These are phyloP conservation scores for Eimeria falciformis DNA, from an alignment of 169 alveolate species.

Conservation along the genomic window DNA sequence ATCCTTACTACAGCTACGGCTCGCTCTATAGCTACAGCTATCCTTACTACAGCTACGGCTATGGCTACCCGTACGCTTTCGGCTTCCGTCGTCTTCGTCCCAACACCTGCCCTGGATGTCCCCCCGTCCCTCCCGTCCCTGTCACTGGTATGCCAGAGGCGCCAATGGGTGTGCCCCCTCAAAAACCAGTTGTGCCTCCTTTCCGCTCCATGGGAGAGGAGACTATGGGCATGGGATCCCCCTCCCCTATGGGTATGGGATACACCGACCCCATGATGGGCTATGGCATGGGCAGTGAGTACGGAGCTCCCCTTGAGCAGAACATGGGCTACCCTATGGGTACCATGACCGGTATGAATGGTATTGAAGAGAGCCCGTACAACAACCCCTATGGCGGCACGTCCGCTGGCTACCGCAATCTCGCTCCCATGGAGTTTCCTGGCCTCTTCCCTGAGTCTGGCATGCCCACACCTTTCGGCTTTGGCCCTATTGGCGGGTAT, in stretches of 20 bases:
- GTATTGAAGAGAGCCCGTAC: background rate
- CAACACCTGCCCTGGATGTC: slow-evolving; percentile 8
- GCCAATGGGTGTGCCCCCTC: background rate
- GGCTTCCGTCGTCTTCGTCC: slow-evolving; percentile 31
- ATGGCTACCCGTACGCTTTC: background rate
- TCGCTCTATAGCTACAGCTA: slow-evolving; percentile 9
- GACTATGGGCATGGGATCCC: slow-evolving; percentile 6
- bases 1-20: background rate
- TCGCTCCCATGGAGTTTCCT: slow-evolving; percentile 10
- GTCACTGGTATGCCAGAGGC: no score
- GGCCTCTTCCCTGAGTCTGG: slow-evolving; percentile 1
- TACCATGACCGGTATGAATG: background rate
- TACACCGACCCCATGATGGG: background rate
- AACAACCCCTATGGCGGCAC: no score
- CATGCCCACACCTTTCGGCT: slow-evolving; percentile 48
- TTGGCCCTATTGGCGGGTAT: background rate
- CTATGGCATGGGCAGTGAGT: slow-evolving; percentile 3
- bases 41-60: slow-evolving; percentile 31
- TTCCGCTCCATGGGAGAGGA: slow-evolving; percentile 9
- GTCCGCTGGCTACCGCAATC: slow-evolving; percentile 11
- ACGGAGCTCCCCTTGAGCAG: background rate
- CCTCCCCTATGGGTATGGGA: background rate
- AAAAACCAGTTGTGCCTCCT: slow-evolving; percentile 14
- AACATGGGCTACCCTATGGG: slow-evolving; percentile 15
- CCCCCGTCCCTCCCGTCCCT: background rate